Conservation (phyloP, 306 rosid genomes). For the Styphnolobium japonicum region DNA sequence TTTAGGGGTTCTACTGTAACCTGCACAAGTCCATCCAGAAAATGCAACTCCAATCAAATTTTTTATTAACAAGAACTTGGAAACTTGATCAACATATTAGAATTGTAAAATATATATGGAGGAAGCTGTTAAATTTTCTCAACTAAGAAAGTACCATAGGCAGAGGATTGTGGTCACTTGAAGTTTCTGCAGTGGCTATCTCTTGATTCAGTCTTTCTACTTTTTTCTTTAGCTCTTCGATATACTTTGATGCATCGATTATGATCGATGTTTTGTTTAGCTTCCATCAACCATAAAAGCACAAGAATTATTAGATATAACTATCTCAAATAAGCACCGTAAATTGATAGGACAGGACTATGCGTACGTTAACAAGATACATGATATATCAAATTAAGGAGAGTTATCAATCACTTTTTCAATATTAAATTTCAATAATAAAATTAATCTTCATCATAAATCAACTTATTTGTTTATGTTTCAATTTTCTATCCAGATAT, state of each 20-base stretch:
- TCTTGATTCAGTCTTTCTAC: constrained; percentile 84
- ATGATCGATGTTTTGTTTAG: constrained; percentile 70
- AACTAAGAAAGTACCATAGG: constrained; percentile 58
- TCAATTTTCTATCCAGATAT: background rate
- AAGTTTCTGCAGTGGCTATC: constrained; percentile 52
- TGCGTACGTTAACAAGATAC: background rate
- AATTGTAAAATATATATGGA: background rate
- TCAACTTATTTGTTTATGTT: background rate
- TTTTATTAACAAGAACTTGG: background rate
- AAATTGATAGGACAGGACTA: background rate
- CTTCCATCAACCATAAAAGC: constrained; percentile 45
- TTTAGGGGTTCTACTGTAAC: constrained; percentile 86
- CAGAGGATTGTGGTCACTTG: constrained; percentile 47
- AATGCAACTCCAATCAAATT: background rate
- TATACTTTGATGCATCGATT: constrained; percentile 86
- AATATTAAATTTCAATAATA: background rate
- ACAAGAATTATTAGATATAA: background rate
- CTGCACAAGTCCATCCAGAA: constrained; percentile 41
- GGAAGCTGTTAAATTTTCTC: background rate
- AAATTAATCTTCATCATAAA: background rate
- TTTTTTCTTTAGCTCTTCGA: constrained; percentile 76
- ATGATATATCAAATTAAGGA: background rate
- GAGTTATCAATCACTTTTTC: background rate
- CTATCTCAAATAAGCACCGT: background rate
- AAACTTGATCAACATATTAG: background rate